Conservation (phyloP, 192 early-diverging fungal genomes). For the Pilobolus umbonatus region DNA sequence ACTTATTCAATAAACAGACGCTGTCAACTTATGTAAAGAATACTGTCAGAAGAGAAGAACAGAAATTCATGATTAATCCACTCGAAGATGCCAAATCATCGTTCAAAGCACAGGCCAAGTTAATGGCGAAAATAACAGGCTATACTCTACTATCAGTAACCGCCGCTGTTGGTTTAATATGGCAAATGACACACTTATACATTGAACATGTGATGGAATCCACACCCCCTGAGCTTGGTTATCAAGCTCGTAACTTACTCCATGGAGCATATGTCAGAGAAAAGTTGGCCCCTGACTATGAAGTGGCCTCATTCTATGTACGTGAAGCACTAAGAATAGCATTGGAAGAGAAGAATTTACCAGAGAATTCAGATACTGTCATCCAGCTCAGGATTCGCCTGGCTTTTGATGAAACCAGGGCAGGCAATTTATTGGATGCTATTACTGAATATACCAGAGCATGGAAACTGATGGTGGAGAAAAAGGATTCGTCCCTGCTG, state of each 20-base stretch:
- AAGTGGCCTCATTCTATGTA: conserved; percentile 39
- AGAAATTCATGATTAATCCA: too few species aligned
- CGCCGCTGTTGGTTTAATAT: conserved; percentile 29
- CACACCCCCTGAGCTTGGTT: conserved; percentile 37
- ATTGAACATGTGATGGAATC: conserved; percentile 45
- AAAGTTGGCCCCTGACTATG: conserved; percentile 38
- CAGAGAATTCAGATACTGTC: conserved; percentile 10
- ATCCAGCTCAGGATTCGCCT: conserved; percentile 22
- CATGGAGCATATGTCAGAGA: conserved; percentile 56
- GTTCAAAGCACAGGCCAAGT: conserved; percentile 20
- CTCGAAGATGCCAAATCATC: conserved; percentile 16
- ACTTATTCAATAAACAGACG: neutral
- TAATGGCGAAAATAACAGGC: conserved; percentile 21
- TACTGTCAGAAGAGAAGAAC: too few species aligned
- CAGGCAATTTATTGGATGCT: conserved; percentile 34
- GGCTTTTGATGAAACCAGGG: conserved; percentile 23
- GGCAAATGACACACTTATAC: conserved; percentile 45
- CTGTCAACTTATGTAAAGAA: too few species aligned
- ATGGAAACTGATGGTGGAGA: conserved; percentile 29
- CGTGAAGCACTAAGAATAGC: conserved; percentile 30
- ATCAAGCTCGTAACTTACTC: conserved; percentile 36
- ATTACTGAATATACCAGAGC: conserved; percentile 36
- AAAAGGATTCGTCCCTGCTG: neutral
- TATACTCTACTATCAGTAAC: conserved; percentile 32
- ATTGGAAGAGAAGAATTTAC: conserved; percentile 23